Conservation (phyloP, 176 grass and related monocot genomes). For the Musa acuminata region DNA sequence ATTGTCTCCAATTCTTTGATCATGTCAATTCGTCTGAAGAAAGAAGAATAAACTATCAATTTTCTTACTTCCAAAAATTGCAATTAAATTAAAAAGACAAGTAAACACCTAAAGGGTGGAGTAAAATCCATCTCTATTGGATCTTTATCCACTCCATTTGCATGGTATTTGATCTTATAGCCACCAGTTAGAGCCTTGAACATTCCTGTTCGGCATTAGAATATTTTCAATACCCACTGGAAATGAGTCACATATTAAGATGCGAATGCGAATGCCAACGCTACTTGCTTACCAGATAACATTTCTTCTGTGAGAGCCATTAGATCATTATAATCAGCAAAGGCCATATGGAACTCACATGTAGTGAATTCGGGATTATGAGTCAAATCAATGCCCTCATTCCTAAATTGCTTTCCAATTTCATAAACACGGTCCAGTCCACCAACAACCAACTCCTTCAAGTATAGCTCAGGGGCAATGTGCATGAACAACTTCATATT, state of each 20-base stretch:
- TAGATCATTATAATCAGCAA: conserved; percentile 60
- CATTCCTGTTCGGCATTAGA: conserved; percentile 46
- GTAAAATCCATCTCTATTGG: conserved; percentile 97
- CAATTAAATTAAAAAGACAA: neutral
- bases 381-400: too few relatives aligned
- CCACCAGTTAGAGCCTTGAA: conserved; percentile 80
- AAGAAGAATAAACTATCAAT: conserved; percentile 10
- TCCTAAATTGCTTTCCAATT: too few relatives aligned
- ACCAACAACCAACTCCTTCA: too few relatives aligned
- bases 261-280: neutral
- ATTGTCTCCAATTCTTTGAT: conserved; percentile 57
- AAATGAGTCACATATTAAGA: neutral
- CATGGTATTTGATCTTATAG: conserved; percentile 85
- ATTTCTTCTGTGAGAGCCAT: conserved; percentile 58
- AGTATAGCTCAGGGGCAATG: too few relatives aligned
- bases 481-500: too few relatives aligned
- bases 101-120: conserved; percentile 63
- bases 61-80: neutral
- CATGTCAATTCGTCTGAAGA: conserved; percentile 78
- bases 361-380: too few relatives aligned
- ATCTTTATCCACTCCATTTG: conserved; percentile 61
- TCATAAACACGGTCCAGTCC: too few relatives aligned
- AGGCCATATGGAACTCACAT: too few relatives aligned
- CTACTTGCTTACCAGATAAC: conserved; percentile 49
- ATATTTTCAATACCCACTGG: neutral